phyloP scores from a whole-genome alignment of 2,329 filamentous ascomycete species.

The Triangularia verruculosa region DNA sequence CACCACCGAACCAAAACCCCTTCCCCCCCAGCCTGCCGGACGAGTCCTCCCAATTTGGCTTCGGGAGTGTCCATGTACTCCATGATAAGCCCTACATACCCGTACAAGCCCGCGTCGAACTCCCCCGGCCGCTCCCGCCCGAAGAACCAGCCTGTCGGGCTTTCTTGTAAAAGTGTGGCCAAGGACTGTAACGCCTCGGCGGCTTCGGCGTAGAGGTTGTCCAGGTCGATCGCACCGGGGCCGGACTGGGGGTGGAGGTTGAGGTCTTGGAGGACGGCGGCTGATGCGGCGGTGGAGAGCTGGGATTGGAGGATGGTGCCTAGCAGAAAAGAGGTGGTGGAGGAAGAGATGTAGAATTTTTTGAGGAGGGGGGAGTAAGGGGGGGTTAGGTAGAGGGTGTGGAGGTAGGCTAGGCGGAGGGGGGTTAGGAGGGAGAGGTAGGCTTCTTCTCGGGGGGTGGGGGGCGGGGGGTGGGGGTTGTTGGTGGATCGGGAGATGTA shows the following conservation, averaged over 20 bases:
- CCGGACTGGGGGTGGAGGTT: background rate
- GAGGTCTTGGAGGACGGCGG: background rate
- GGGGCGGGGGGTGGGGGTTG: conserved; percentile 3
- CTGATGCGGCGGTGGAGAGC: conserved; percentile 67
- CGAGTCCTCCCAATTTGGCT: conserved; percentile 18
- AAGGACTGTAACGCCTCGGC: conserved; percentile 47
- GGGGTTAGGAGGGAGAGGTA: conserved; percentile 77
- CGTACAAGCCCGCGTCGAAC: conserved; percentile 87
- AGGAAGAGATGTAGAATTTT: conserved; percentile 67
- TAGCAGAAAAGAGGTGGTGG: conserved; percentile 59
- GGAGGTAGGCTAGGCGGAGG: conserved; percentile 85
- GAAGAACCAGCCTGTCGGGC: conserved; percentile 47
- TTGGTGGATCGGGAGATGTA: conserved; percentile 15
- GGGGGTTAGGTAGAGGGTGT: conserved; percentile 74
- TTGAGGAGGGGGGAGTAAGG: conserved; percentile 66
- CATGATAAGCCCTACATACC: conserved; percentile 80
- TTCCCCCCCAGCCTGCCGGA: conserved; percentile 15
- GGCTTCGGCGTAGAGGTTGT: conserved; percentile 43
- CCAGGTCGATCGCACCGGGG: conserved; percentile 55
- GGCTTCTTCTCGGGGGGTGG: conserved; percentile 44
- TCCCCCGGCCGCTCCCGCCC: conserved; percentile 56
- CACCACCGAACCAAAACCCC: conserved; percentile 33
- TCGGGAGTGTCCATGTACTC: conserved; percentile 39
- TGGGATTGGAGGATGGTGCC: conserved; percentile 60
- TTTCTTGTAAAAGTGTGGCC: conserved; percentile 37